phyloP scores from a whole-genome alignment of 1,284 basidiomycete species.

The Ceratobasidium sp. region DNA sequence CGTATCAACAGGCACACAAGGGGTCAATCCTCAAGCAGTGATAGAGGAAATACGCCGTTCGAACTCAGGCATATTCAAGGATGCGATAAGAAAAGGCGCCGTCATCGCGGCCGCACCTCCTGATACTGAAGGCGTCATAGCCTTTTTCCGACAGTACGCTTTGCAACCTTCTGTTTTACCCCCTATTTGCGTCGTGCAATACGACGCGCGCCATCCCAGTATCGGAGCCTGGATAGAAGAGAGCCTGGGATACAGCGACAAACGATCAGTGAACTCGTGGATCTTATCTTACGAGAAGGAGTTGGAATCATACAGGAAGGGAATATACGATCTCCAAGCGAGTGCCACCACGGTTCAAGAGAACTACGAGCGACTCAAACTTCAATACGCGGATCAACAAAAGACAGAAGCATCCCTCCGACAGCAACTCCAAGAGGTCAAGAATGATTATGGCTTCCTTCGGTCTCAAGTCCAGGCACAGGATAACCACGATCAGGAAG shows the following conservation, averaged over 20 bases:
- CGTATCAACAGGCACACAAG: background rate
- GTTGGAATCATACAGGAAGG: background rate
- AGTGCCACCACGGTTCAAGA: background rate
- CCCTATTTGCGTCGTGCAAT: background rate
- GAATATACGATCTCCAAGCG: too few species aligned
- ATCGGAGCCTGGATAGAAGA: background rate
- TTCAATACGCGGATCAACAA: background rate
- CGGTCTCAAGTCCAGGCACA: conserved; percentile 13
- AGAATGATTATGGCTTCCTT: conserved; percentile 6
- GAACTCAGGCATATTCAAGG: background rate
- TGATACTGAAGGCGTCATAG: background rate
- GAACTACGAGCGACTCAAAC: background rate
- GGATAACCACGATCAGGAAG: background rate
- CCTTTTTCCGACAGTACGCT: background rate
- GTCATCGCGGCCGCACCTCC: background rate
- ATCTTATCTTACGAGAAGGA: too few species aligned
- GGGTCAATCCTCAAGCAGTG: too few species aligned
- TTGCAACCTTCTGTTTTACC: background rate
- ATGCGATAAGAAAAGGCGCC: background rate
- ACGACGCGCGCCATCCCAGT: background rate
- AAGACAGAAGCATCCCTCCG: background rate
- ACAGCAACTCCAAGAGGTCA: background rate
- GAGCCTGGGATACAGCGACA: too few species aligned
- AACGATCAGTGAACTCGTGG: too few species aligned
- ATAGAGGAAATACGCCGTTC: too few species aligned